A percentile compares a stretch with the other conserved stretches of the same genome.
Evolutionary conservation across 169 alveolate species (phyloP).

Genomic region (Plasmodium gallinaceum): DNA sequence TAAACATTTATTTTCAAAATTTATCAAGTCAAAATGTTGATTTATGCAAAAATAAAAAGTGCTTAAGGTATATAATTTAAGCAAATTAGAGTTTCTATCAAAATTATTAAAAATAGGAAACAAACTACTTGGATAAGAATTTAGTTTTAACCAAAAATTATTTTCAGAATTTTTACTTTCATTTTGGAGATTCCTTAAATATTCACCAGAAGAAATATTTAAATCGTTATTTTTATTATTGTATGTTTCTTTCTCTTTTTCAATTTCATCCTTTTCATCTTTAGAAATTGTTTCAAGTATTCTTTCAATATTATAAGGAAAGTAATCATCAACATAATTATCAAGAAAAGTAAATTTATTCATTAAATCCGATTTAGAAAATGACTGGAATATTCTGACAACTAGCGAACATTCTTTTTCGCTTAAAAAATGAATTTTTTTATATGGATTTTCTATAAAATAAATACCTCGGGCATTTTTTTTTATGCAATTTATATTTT

Average conservation of each 20-base stretch:
- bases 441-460: neutral
- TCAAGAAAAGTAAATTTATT: neutral
- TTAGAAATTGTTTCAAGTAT: neutral
- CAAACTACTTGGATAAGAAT: conserved; percentile 3
- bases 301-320: conserved; percentile 24
- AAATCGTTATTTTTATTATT: neutral
- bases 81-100: conserved; percentile 6
- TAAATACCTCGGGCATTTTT: conserved; percentile 15
- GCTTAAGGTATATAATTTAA: conserved; percentile 4
- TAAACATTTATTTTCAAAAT: conserved; percentile 30
- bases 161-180: neutral
- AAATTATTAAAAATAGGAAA: conserved; percentile 14
- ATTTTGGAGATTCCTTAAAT: neutral
- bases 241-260: neutral
- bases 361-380: conserved; percentile 20
- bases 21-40: conserved; percentile 43
- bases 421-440: conserved; percentile 19
- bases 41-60: conserved; percentile 13
- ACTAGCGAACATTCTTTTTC: conserved; percentile 30
- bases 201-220: neutral
- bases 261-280: neutral
- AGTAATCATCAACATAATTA: neutral
- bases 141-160: conserved; percentile 25
- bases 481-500: neutral
- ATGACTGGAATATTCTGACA: conserved; percentile 56